Percentiles rank a stretch among this genome's conserved stretches.
Conservation (phyloP, 2,329 filamentous ascomycete species). For the Clarireedia sp. region DNA sequence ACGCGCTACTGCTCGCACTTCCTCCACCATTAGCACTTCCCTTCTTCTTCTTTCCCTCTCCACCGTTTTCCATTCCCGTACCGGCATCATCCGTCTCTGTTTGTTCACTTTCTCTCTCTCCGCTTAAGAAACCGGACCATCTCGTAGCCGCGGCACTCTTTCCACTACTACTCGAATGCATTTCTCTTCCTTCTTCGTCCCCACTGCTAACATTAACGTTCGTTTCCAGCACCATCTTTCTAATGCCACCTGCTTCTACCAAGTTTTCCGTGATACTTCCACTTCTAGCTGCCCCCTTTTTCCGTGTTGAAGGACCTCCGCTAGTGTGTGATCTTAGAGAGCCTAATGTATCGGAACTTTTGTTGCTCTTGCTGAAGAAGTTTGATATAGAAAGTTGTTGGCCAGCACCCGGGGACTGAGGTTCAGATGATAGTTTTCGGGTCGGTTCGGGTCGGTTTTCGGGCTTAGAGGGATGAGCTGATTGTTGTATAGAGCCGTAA, state of each 20-base stretch:
- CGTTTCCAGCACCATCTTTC: constrained; percentile 68
- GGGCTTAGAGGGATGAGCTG: background rate
- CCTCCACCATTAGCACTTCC: background rate
- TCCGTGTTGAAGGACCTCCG: constrained; percentile 27
- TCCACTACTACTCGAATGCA: constrained; percentile 7
- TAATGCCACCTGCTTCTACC: constrained; percentile 65
- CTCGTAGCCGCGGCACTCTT: background rate
- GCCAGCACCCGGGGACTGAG: background rate
- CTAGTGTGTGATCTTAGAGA: constrained; percentile 21
- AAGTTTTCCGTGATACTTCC: constrained; percentile 74
- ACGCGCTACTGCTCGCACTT: background rate
- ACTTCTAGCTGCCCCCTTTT: constrained; percentile 50
- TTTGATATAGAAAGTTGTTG: background rate
- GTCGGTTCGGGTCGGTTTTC: background rate
- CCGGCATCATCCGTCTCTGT: background rate
- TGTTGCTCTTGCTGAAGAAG: constrained; percentile 4
- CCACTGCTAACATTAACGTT: constrained; percentile 26
- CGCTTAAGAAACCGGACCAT: too few relatives aligned
- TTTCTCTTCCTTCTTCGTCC: background rate
- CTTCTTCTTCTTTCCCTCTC: background rate
- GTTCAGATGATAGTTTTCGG: background rate
- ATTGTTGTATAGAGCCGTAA: constrained; percentile 40
- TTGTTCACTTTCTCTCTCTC: background rate
- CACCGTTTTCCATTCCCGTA: background rate
- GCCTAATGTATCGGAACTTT: constrained; percentile 26